phyloP scores from a whole-genome alignment of 495 filamentous ascomycete genomes.

The Apiosordaria backusii region DNA sequence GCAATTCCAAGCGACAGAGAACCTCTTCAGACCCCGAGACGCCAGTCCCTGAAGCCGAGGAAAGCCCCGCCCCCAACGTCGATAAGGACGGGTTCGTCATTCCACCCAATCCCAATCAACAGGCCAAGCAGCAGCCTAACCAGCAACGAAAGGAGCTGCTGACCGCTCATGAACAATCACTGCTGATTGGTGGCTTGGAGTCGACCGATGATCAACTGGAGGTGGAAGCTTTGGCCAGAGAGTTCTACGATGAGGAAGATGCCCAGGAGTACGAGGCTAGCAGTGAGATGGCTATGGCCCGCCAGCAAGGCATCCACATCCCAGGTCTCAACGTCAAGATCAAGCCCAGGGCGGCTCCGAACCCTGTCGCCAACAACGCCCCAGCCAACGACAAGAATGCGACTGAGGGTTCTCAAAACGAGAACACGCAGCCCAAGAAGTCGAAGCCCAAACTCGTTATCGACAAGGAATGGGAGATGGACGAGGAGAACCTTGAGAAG shows the following conservation, averaged over 20 bases:
- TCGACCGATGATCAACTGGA: conserved; percentile 14
- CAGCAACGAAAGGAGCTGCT: not conserved
- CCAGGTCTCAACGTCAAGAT: conserved; percentile 22
- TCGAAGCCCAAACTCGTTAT: conserved; percentile 28
- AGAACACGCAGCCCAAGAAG: conserved; percentile 19
- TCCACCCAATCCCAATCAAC: conserved; percentile 12
- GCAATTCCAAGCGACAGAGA: conserved; percentile 16
- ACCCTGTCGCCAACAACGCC: not conserved
- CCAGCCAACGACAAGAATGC: not conserved
- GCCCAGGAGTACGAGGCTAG: conserved; percentile 27
- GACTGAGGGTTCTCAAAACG: not conserved
- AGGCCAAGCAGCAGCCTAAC: conserved; percentile 8
- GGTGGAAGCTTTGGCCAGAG: conserved; percentile 30
- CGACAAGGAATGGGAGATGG: conserved; percentile 47
- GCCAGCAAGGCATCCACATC: conserved; percentile 29
- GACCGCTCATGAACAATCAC: conserved; percentile 10
- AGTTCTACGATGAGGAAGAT: conserved; percentile 38
- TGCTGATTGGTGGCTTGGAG: conserved; percentile 16
- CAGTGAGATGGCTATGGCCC: conserved; percentile 35
- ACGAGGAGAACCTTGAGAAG: conserved; percentile 45
- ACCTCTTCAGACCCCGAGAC: conserved; percentile 8
- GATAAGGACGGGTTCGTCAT: conserved; percentile 35
- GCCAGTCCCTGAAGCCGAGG: not conserved
- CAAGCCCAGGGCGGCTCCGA: conserved; percentile 5
- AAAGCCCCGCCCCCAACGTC: conserved; percentile 9